A percentile compares a stretch with the other conserved stretches of the same genome.
These are phyloP conservation scores for Dispira simplex DNA, from an alignment of 192 early-diverging fungal genomes.

Conservation along the genomic window DNA sequence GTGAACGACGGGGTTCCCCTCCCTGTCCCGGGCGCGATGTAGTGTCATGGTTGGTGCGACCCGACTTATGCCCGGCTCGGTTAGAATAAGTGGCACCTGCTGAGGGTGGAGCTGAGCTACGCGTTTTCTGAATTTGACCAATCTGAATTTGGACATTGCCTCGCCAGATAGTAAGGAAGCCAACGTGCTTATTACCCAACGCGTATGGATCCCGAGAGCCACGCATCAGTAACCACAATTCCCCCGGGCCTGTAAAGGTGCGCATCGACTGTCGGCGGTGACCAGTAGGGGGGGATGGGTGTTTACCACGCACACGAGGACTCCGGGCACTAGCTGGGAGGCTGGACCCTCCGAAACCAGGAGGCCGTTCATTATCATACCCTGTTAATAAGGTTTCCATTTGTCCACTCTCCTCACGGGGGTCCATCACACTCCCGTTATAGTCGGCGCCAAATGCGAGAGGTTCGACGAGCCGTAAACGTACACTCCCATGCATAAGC, in stretches of 20 bases:
- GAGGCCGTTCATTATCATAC: no score
- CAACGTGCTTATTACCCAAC: not conserved
- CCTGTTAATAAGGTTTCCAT: no score
- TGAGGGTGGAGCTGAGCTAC: not conserved
- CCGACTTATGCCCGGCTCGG: not conserved
- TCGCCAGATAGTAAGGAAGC: conserved; percentile 11
- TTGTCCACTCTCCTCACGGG: not conserved
- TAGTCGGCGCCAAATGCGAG: not conserved
- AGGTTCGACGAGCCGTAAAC: conserved; percentile 4
- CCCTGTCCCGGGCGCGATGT: not conserved
- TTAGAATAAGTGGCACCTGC: not conserved
- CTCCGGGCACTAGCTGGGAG: not conserved
- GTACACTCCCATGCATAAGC: conserved; percentile 12
- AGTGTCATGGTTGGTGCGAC: not conserved
- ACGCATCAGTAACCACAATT: conserved; percentile 11
- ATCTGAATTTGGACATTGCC: conserved; percentile 11
- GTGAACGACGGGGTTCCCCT: conserved; percentile 6
- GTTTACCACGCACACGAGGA: not conserved
- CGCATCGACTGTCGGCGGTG: not conserved
- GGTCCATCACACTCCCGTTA: not conserved
- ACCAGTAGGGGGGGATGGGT: not conserved
- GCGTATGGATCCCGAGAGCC: conserved; percentile 9
- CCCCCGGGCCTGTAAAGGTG: not conserved
- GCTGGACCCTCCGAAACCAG: not conserved
- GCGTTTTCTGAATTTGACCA: conserved; percentile 1